These are phyloP conservation scores for Selaginella tamariscina DNA, from an alignment of 75 land plant genomes.

Conservation along the genomic window DNA sequence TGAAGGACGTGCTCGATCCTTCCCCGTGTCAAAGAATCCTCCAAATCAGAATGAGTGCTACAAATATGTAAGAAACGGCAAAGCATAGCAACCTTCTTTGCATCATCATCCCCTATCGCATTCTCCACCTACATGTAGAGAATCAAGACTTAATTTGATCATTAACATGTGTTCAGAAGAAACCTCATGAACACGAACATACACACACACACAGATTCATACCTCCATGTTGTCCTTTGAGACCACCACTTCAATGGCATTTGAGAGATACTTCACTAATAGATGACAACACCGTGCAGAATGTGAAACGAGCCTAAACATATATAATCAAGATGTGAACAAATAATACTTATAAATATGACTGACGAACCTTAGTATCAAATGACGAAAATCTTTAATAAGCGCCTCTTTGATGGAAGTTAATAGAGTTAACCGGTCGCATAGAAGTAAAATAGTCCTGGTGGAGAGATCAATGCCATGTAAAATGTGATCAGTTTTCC, in stretches of 20 bases:
- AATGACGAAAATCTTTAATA: neutral
- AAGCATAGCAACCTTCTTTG: neutral
- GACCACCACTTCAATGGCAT: no score
- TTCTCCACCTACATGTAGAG: no score
- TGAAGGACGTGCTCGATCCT: neutral
- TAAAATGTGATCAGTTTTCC: constrained; percentile 9
- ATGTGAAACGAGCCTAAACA: no score
- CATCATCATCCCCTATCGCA: no score
- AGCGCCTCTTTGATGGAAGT: constrained; percentile 10
- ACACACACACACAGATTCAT: constrained; percentile 13
- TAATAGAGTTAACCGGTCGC: constrained; percentile 16
- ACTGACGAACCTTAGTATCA: neutral
- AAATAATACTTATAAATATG: neutral
- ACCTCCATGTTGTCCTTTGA: no score
- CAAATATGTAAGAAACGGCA: neutral
- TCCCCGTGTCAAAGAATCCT: neutral
- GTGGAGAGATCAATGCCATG: neutral
- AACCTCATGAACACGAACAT: constrained; percentile 2
- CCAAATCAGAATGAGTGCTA: neutral
- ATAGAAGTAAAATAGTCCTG: constrained; percentile 15
- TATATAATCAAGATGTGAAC: no score
- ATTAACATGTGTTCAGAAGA: neutral
- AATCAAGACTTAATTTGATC: neutral
- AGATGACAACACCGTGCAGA: no score
- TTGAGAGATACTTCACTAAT: no score